Evolutionary conservation across 139 green algal species (phyloP).

Genomic region (Spirogloea muscicola): DNA sequence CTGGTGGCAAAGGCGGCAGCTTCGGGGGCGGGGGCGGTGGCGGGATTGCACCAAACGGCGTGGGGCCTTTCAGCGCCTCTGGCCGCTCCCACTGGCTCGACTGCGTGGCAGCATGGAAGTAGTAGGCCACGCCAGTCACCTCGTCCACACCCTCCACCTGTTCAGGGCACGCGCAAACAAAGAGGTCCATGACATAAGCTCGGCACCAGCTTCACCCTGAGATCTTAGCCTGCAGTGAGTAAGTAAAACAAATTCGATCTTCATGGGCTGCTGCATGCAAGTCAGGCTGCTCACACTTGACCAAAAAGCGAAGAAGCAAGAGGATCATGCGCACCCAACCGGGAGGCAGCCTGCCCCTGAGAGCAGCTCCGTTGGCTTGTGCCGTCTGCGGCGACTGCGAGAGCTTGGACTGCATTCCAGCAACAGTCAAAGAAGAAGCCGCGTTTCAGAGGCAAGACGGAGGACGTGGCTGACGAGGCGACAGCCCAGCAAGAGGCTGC

Average conservation of each 20-base stretch:
- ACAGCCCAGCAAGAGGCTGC: too few species aligned
- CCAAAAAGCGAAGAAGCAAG: background rate
- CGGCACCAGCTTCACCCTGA: background rate
- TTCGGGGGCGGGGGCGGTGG: conserved; percentile 33
- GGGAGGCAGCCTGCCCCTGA: background rate
- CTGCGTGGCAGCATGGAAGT: conserved; percentile 30
- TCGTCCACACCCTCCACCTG: conserved; percentile 30
- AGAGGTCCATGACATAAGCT: background rate
- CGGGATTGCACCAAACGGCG: background rate
- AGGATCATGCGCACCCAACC: conserved; percentile 3
- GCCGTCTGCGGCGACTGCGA: too few species aligned
- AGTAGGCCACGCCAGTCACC: conserved; percentile 21
- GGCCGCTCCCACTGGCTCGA: conserved; percentile 43
- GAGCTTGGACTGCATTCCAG: too few species aligned
- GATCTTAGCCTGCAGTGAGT: background rate
- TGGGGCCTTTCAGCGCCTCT: background rate
- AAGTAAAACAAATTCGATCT: too few species aligned
- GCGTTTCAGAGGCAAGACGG: too few species aligned
- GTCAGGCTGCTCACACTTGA: background rate
- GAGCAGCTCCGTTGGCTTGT: too few species aligned
- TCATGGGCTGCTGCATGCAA: too few species aligned
- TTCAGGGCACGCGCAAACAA: background rate
- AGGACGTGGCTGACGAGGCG: too few species aligned
- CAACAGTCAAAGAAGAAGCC: too few species aligned
- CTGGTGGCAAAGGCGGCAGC: conserved; percentile 11